Conservation (phyloP, 305 asterid genomes). For the Coffea humblotiana region DNA sequence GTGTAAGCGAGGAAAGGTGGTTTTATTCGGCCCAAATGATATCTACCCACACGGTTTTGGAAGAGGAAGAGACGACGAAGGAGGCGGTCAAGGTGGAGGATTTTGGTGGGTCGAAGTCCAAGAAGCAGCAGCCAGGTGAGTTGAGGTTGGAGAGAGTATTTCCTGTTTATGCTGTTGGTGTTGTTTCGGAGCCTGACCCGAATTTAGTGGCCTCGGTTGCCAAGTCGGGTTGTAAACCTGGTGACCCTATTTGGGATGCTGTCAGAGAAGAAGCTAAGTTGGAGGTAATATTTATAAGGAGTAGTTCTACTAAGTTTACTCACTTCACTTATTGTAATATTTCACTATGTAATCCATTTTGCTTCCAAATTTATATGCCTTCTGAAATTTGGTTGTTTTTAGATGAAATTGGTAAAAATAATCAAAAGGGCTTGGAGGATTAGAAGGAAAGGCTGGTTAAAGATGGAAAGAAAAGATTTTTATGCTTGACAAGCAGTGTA, state of each 20-base stretch:
- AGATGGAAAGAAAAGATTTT: neutral
- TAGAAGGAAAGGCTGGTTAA: neutral
- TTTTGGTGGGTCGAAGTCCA: constrained; percentile 3
- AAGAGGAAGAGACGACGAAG: constrained; percentile 9
- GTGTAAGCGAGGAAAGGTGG: constrained; percentile 32
- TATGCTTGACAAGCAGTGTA: neutral
- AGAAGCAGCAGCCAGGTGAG: constrained; percentile 10
- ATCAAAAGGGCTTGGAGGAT: neutral
- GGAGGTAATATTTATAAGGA: constrained; percentile 26
- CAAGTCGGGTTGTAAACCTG: constrained; percentile 35
- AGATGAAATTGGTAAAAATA: neutral
- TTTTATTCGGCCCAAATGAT: constrained; percentile 27
- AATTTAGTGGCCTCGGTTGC: constrained; percentile 36
- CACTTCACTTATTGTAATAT: neutral
- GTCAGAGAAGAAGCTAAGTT: constrained; percentile 36
- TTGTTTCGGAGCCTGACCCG: constrained; percentile 39
- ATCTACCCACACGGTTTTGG: constrained; percentile 12
- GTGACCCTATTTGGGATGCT: constrained; percentile 53
- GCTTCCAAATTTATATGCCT: neutral
- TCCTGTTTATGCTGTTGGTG: constrained; percentile 48
- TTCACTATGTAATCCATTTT: neutral
- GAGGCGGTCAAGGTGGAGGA: neutral
- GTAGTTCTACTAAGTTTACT: neutral
- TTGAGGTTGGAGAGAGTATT: constrained; percentile 35
- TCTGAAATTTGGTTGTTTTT: neutral